A percentile compares a stretch with the other conserved stretches of the same genome.
Evolutionary conservation across 2,329 filamentous ascomycete genomes (phyloP).

Genomic region (Pyricularia sp.): DNA sequence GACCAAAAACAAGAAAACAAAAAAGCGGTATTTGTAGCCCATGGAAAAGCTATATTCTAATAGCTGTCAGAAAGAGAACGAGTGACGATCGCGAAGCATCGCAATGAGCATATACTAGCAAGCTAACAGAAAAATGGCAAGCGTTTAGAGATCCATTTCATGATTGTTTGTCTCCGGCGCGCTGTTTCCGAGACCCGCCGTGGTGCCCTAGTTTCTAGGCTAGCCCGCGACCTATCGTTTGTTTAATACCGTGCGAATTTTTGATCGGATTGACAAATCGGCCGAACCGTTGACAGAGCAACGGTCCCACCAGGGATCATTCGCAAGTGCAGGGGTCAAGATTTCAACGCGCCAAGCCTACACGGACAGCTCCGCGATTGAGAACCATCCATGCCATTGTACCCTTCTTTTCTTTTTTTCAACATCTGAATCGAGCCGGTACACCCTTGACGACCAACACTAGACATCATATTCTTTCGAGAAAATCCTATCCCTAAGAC

Average conservation of each 20-base stretch:
- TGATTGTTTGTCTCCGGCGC: not conserved
- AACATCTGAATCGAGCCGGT: not conserved
- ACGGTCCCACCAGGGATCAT: not conserved
- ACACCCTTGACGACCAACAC: not conserved
- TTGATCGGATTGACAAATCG: slow-evolving; percentile 2
- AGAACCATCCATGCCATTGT: not conserved
- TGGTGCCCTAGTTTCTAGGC: not conserved
- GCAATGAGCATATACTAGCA: not conserved
- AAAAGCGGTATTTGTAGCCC: slow-evolving; percentile 10
- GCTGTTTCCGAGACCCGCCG: not conserved
- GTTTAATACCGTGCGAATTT: slow-evolving; percentile 6
- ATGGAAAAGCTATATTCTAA: slow-evolving; percentile 11
- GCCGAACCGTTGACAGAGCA: slow-evolving; percentile 3
- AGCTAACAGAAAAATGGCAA: not conserved
- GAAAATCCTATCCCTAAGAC: not conserved
- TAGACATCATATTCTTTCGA: not conserved
- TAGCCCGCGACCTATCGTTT: not conserved
- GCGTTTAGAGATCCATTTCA: not conserved
- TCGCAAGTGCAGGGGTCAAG: not conserved
- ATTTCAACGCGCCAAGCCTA: not conserved
- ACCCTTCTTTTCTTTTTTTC: not conserved
- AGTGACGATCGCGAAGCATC: slow-evolving; percentile 3
- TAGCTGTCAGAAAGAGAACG: slow-evolving; percentile 10
- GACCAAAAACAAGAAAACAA: slow-evolving; percentile 10
- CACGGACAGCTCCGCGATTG: not conserved